phyloP scores from a whole-genome alignment of 1,284 basidiomycete genomes.

The Bjerkandera adusta region DNA sequence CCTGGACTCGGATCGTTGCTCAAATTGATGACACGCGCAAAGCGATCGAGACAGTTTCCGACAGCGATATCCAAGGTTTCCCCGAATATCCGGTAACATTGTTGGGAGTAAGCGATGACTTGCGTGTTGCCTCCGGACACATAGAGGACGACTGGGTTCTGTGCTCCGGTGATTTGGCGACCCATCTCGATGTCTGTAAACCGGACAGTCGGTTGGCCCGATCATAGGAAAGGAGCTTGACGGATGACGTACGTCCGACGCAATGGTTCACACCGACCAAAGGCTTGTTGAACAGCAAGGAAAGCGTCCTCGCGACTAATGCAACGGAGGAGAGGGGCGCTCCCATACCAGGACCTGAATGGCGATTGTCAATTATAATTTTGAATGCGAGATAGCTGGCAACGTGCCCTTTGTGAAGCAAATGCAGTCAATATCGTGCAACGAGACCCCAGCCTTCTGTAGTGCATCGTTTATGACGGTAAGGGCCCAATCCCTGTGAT shows the following conservation, averaged over 20 bases:
- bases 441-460: slow-evolving; percentile 64
- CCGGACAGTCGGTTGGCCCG: background rate
- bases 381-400: background rate
- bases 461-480: slow-evolving; percentile 83
- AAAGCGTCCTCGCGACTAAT: slow-evolving; percentile 91
- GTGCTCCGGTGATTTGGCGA: slow-evolving; percentile 89
- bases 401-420: slow-evolving; percentile 91
- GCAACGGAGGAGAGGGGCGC: slow-evolving; percentile 95
- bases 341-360: slow-evolving; percentile 94
- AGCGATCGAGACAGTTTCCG: slow-evolving; percentile 97
- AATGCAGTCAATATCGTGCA: slow-evolving; percentile 89
- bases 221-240: background rate
- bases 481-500: slow-evolving; percentile 93
- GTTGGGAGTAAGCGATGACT: slow-evolving; percentile 97
- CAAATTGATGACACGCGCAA: slow-evolving; percentile 93
- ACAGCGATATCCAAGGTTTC: slow-evolving; percentile 99
- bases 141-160: slow-evolving; percentile 96
- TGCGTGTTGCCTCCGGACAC: slow-evolving; percentile 99
- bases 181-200: slow-evolving; percentile 97
- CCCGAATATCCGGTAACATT: slow-evolving; percentile 97
- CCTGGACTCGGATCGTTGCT: slow-evolving; percentile 97
- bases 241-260: slow-evolving; percentile 79
- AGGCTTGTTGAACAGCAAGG: slow-evolving; percentile 87
- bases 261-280: slow-evolving; percentile 98
- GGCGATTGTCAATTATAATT: background rate